Conservation (phyloP, 495 filamentous ascomycete genomes). For the Penicillium atrosanguineum region DNA sequence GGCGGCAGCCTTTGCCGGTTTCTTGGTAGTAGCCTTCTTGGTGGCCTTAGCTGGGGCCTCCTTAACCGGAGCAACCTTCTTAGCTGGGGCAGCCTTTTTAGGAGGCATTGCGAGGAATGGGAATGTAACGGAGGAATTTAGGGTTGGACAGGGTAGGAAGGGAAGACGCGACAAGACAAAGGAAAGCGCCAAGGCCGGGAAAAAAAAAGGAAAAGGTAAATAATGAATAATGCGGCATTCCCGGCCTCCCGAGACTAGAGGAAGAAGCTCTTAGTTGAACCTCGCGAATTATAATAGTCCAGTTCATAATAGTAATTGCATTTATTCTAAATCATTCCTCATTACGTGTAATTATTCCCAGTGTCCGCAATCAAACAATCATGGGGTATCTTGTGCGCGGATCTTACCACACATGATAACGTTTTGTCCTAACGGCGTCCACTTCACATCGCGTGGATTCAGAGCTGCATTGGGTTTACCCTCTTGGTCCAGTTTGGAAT, state of each 20-base stretch:
- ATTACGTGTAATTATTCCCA: neutral
- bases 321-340: neutral
- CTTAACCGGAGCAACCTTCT: slow-evolving; percentile 7
- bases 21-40: slow-evolving; percentile 3
- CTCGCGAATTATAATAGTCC: neutral
- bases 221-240: slow-evolving; percentile 27
- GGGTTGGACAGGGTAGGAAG: slow-evolving; percentile 3
- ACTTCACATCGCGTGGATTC: slow-evolving; percentile 64
- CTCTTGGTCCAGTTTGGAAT: slow-evolving; percentile 45
- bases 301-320: neutral
- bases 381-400: slow-evolving; percentile 15
- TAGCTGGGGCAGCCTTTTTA: slow-evolving; percentile 22
- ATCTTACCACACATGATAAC: slow-evolving; percentile 73
- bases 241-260: slow-evolving; percentile 6
- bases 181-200: slow-evolving; percentile 7
- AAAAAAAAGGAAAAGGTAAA: slow-evolving; percentile 13
- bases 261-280: neutral
- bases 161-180: slow-evolving; percentile 12
- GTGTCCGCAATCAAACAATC: neutral
- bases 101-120: slow-evolving; percentile 33
- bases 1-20: slow-evolving; percentile 9
- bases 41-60: slow-evolving; percentile 10
- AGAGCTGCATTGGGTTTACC: slow-evolving; percentile 54
- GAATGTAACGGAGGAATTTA: slow-evolving; percentile 12
- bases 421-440: slow-evolving; percentile 71